These are phyloP conservation scores for Penicillium pulvis DNA, from an alignment of 495 filamentous ascomycete species.

Conservation along the genomic window DNA sequence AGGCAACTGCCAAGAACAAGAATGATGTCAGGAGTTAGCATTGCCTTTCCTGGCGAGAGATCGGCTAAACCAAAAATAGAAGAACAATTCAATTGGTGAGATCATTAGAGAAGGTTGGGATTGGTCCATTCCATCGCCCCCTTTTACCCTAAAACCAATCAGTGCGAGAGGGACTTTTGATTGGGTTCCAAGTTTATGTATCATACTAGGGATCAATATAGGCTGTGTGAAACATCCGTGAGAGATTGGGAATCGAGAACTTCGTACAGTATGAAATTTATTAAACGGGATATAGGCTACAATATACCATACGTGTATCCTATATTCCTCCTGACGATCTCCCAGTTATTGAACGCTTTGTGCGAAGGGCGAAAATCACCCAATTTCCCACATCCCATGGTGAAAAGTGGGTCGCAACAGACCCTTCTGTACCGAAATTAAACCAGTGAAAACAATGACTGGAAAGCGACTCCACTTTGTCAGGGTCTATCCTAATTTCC, in stretches of 20 bases:
- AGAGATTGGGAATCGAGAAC: no score
- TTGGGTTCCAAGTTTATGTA: no score
- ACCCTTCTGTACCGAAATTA: neutral
- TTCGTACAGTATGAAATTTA: no score
- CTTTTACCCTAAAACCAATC: neutral
- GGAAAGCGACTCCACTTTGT: neutral
- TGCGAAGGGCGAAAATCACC: neutral
- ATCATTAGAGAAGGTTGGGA: neutral
- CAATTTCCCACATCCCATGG: neutral
- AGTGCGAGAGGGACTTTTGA: no score
- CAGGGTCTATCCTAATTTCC: constrained; percentile 12
- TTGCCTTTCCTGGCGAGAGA: neutral
- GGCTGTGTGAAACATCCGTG: no score
- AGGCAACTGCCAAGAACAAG: neutral
- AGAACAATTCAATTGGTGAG: neutral
- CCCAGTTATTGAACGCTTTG: no score
- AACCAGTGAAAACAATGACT: neutral
- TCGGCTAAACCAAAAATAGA: neutral
- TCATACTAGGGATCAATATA: no score
- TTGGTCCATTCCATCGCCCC: neutral
- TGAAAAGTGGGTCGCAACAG: neutral
- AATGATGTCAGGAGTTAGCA: neutral
- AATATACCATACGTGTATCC: no score
- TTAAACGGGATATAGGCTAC: no score
- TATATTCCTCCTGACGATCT: neutral